Percentiles rank a stretch among this genome's conserved stretches.
These are phyloP conservation scores for Phoma sp. DNA, from an alignment of 2,329 filamentous ascomycete species.

Conservation along the genomic window DNA sequence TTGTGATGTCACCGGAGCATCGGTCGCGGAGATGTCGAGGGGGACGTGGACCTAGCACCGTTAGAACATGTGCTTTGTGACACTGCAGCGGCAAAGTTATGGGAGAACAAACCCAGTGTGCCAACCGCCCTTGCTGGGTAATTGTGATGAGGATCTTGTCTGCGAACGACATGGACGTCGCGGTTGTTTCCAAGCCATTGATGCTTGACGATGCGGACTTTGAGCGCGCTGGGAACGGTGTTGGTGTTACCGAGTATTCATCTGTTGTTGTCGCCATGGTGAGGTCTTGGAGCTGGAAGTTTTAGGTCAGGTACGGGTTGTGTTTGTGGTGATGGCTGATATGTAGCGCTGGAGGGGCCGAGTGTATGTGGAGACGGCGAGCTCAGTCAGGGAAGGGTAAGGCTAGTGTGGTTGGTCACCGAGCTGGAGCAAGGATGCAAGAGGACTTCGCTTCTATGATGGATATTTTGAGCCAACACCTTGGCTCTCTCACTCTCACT, in stretches of 20 bases:
- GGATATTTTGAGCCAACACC: no score
- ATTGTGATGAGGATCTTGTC: constrained; percentile 93
- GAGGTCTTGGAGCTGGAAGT: not conserved
- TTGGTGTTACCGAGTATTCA: constrained; percentile 33
- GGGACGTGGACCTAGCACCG: constrained; percentile 75
- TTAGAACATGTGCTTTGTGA: constrained; percentile 21
- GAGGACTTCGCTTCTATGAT: no score
- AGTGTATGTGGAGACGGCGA: constrained; percentile 2
- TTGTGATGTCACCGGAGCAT: constrained; percentile 62
- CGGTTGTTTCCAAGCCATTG: constrained; percentile 73
- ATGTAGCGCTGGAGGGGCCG: not conserved
- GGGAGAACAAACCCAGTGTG: constrained; percentile 78
- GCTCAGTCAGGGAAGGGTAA: constrained; percentile 14
- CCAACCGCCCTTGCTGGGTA: constrained; percentile 81
- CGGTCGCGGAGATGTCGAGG: constrained; percentile 70
- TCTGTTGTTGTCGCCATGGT: constrained; percentile 17
- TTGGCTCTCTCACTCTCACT: no score
- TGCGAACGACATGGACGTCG: constrained; percentile 74
- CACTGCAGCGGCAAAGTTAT: not conserved
- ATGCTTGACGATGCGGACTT: constrained; percentile 64
- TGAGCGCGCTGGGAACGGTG: constrained; percentile 72
- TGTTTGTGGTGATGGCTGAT: not conserved
- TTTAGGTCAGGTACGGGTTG: no score
- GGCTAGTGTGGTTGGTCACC: no score
- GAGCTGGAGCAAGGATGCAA: no score